Percentiles rank a stretch among this genome's conserved stretches.
phyloP scores from a whole-genome alignment of 2,329 filamentous ascomycete species.

The Polychaeton citri region DNA sequence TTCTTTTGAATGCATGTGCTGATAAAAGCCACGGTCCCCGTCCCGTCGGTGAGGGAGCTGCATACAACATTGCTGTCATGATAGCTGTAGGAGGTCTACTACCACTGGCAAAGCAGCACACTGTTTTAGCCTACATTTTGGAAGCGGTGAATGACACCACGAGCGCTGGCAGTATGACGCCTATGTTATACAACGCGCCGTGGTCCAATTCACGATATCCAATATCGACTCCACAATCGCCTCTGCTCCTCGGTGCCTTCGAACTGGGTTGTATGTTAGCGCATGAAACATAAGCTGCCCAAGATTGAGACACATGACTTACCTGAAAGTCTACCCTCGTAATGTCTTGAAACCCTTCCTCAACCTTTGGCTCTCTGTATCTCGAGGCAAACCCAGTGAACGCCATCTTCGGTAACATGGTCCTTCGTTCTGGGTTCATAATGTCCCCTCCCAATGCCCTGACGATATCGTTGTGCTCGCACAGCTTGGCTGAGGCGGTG shows the following conservation, averaged over 20 bases:
- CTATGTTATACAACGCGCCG: too few species aligned
- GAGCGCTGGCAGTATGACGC: too few species aligned
- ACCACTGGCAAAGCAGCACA: too few species aligned
- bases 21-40: too few species aligned
- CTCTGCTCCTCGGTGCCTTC: slow-evolving; percentile 55
- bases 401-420: slow-evolving; percentile 61
- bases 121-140: too few species aligned
- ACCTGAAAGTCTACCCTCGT: slow-evolving; percentile 59
- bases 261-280: slow-evolving; percentile 34
- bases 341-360: slow-evolving; percentile 79
- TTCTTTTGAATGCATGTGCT: too few species aligned
- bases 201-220: slow-evolving; percentile 36
- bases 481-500: slow-evolving; percentile 54
- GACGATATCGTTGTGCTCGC: slow-evolving; percentile 78
- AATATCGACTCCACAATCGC: slow-evolving; percentile 62
- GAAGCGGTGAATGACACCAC: too few species aligned
- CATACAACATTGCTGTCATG: too few species aligned
- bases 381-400: slow-evolving; percentile 63
- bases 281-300: neutral
- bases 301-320: slow-evolving; percentile 10
- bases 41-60: too few species aligned
- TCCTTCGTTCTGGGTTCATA: slow-evolving; percentile 71
- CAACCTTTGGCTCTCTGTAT: slow-evolving; percentile 55
- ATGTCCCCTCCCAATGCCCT: slow-evolving; percentile 46
- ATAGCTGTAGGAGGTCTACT: too few species aligned